These are phyloP conservation scores for Diplodia intermedia DNA, from an alignment of 2,329 filamentous ascomycete genomes.

Conservation along the genomic window DNA sequence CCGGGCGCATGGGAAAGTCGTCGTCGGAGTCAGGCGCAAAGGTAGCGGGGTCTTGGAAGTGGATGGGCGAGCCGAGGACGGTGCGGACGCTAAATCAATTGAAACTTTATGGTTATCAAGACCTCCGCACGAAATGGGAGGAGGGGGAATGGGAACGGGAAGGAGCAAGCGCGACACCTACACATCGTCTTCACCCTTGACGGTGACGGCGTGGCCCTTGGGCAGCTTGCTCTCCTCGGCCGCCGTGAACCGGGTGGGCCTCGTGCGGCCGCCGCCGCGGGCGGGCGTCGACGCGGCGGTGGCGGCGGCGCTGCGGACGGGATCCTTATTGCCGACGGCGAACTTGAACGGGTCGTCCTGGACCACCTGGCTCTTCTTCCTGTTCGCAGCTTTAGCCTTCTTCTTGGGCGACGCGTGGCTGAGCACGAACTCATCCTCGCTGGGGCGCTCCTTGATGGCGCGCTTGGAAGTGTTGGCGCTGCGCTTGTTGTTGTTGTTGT, in stretches of 20 bases:
- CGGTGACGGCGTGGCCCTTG: background rate
- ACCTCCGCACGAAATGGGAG: background rate
- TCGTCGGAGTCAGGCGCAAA: background rate
- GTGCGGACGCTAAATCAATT: background rate
- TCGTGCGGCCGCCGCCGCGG: background rate
- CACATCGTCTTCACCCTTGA: background rate
- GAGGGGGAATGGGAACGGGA: background rate
- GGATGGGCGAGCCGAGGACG: background rate
- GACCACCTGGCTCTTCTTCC: background rate
- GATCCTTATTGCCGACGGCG: too few relatives aligned
- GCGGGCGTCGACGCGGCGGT: too few relatives aligned
- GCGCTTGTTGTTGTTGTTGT: constrained; percentile 19
- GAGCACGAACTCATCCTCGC: background rate
- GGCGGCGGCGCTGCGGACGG: too few relatives aligned
- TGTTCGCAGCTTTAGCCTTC: background rate
- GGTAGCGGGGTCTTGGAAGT: background rate
- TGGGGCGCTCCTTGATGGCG: background rate
- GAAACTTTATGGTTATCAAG: background rate
- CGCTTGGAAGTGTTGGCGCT: background rate
- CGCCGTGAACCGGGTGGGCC: background rate
- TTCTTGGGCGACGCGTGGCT: background rate
- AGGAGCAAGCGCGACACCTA: background rate
- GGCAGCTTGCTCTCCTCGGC: background rate
- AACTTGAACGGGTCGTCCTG: too few relatives aligned
- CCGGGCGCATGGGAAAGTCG: background rate